Base-by-base conservation (phyloP, 2,329 filamentous ascomycete species). In the Ascomycota sp. region DNA sequence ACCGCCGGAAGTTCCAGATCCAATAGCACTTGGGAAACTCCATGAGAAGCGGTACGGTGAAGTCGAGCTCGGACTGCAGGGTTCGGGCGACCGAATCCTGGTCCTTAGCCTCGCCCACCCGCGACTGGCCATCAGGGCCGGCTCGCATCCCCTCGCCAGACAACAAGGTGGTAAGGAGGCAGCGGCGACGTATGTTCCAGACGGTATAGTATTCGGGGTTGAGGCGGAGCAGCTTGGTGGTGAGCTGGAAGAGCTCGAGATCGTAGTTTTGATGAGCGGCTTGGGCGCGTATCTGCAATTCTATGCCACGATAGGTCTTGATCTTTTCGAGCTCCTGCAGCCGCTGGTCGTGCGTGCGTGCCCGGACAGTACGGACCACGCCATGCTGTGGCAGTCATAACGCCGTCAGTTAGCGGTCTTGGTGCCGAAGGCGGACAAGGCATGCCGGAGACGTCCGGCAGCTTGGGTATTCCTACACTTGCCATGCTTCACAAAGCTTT, bases 11-110 rank as follows among this genome's bases (percentile, higher is more conserved):
- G 44, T 92, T 92, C 89, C 89, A 98, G 47, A 98, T 86, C 86
- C 89, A 95, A 59, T 98, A 98, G 62, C 89, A 95, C 53, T 98
- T 98, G 6, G 89, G 89, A 42, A 72, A 86, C 42, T 82, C 72
- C 41, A 80, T 66, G 33, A 98, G 67, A 13, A 98, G 65, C 1
- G 81, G 80, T 29, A 93, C 69, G 27, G 86, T 74, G 48, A 93
- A 92, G 32, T 60, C 58, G 27, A 98, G 62, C 50, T 98, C 89
- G 36, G 67, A 61, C 32, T 68, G 66, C 39, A 95, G 64, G 76
- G 13, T 16, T 33, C 25, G 72, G 61, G 49, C 72, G 32, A 64
- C 47, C 16, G 16, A 21, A 21, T 21, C 16, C 16, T 21, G 16
- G 16, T 3, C 16, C 16, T 21, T 21, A 21, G 16, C 16, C 16